These are phyloP conservation scores for Epichloe baconii DNA, from an alignment of 2,329 filamentous ascomycete genomes.

Conservation along the genomic window DNA sequence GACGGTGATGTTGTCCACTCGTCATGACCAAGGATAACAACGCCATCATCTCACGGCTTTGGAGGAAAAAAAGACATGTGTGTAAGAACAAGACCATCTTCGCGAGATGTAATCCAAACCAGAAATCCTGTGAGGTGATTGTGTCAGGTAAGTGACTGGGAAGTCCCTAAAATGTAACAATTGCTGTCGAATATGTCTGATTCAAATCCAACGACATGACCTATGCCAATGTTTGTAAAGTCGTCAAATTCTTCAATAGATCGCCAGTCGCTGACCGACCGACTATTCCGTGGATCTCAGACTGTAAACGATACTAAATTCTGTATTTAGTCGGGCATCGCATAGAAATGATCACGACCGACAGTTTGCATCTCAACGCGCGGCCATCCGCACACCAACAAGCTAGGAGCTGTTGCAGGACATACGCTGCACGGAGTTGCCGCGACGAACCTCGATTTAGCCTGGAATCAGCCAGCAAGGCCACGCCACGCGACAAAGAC, in stretches of 20 bases:
- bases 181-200: slow-evolving; percentile 39
- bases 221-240: slow-evolving; percentile 5
- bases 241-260: slow-evolving; percentile 3
- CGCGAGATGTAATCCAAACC: slow-evolving; percentile 8
- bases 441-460: neutral
- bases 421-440: neutral
- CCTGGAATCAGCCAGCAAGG: neutral
- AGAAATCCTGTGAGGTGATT: slow-evolving; percentile 12
- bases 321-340: neutral
- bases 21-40: slow-evolving; percentile 7
- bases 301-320: slow-evolving; percentile 1
- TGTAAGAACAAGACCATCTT: slow-evolving; percentile 8
- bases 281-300: neutral
- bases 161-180: slow-evolving; percentile 50
- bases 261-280: neutral
- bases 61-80: neutral
- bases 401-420: neutral
- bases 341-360: neutral
- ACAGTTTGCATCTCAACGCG: neutral
- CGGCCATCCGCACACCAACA: neutral
- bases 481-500: neutral
- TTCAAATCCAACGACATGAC: slow-evolving; percentile 19
- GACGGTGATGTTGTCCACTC: neutral
- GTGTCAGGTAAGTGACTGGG: slow-evolving; percentile 25
- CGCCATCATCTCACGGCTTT: neutral